These are phyloP conservation scores for Lecanosticta acicola DNA, from an alignment of 2,329 filamentous ascomycete species.

Conservation along the genomic window DNA sequence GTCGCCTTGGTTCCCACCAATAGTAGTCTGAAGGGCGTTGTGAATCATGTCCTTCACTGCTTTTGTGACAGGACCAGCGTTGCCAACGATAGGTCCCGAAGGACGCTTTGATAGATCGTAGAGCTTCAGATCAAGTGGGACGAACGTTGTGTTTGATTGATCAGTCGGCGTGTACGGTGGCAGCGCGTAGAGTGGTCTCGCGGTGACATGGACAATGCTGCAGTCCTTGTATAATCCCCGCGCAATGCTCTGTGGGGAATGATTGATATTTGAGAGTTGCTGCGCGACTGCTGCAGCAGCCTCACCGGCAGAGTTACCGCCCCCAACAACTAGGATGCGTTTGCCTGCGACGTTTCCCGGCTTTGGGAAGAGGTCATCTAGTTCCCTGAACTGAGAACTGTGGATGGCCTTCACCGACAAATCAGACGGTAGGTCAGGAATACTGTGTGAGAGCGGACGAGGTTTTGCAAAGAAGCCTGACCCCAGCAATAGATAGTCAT, in stretches of 20 bases:
- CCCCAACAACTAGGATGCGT: conserved; percentile 69
- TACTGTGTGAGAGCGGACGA: conserved; percentile 49
- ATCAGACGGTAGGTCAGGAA: conserved; percentile 20
- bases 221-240: conserved; percentile 36
- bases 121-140: conserved; percentile 66
- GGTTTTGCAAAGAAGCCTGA: conserved; percentile 71
- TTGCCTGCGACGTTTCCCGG: conserved; percentile 35
- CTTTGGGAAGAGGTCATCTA: conserved; percentile 35
- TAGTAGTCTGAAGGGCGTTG: conserved; percentile 27
- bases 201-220: conserved; percentile 62
- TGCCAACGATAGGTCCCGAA: conserved; percentile 53
- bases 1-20: conserved; percentile 44
- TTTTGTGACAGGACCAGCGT: conserved; percentile 57
- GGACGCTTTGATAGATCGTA: conserved; percentile 64
- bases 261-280: conserved; percentile 59
- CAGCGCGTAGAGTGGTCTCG: conserved; percentile 67
- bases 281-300: conserved; percentile 66
- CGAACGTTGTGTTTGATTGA: conserved; percentile 46
- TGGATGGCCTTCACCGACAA: conserved; percentile 51
- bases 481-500: conserved; percentile 67
- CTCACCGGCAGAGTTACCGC: conserved; percentile 78
- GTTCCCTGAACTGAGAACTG: conserved; percentile 60
- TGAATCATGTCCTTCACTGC: conserved; percentile 39
- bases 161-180: conserved; percentile 47
- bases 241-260: conserved; percentile 42